A percentile compares a stretch with the other conserved stretches of the same genome.
These are phyloP conservation scores for Lactarius akahatsu DNA, from an alignment of 768 basidiomycete species.

Conservation along the genomic window DNA sequence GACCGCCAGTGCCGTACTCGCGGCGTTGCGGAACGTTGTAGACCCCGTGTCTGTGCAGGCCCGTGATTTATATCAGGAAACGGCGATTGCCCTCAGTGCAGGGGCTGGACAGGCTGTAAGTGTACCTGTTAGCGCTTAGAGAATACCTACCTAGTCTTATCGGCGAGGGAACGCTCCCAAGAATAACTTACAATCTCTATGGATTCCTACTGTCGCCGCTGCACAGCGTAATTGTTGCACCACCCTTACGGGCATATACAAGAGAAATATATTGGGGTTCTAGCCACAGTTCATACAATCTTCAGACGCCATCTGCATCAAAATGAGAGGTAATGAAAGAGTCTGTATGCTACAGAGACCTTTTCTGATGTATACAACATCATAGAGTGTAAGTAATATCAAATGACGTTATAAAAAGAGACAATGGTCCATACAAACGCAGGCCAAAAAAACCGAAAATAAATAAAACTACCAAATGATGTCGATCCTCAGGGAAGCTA, in stretches of 20 bases:
- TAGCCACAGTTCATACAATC: too few species aligned
- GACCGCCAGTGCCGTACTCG: conserved; percentile 84
- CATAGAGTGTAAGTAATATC: background rate
- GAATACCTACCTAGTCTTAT: background rate
- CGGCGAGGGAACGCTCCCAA: background rate
- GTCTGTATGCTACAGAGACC: too few species aligned
- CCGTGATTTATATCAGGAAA: conserved; percentile 35
- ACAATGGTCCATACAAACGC: conserved; percentile 14
- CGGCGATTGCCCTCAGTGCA: background rate
- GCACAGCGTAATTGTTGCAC: background rate
- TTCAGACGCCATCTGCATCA: too few species aligned
- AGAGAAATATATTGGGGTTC: too few species aligned
- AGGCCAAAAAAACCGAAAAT: background rate
- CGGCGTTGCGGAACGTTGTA: conserved; percentile 70
- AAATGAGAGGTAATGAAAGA: too few species aligned
- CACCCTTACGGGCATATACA: background rate
- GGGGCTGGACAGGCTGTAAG: conserved; percentile 3
- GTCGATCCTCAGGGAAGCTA: background rate
- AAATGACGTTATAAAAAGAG: background rate
- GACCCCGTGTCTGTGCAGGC: conserved; percentile 54
- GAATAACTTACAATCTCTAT: conserved; percentile 11
- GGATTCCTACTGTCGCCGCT: background rate
- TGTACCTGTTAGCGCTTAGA: conserved; percentile 8
- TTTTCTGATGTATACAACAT: too few species aligned
- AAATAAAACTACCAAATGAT: background rate